These are phyloP conservation scores for Lentinula aciculospora DNA, from an alignment of 768 basidiomycete genomes.

Conservation along the genomic window DNA sequence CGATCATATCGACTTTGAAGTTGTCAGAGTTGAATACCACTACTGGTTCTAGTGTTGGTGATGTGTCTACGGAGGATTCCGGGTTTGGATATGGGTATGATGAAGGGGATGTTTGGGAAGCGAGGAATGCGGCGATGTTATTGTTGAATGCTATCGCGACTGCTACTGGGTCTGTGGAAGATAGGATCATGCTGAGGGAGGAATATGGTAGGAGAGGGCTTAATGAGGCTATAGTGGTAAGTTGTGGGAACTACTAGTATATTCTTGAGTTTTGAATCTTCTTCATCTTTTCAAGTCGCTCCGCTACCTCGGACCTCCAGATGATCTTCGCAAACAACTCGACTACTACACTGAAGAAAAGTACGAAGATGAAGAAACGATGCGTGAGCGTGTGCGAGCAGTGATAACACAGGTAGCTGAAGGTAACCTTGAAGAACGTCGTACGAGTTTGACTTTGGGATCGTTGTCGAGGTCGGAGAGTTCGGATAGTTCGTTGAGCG, in stretches of 20 bases:
- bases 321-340: slow-evolving; percentile 71
- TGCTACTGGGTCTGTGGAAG: slow-evolving; percentile 72
- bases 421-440: slow-evolving; percentile 19
- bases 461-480: not conserved
- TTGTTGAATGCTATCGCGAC: slow-evolving; percentile 77
- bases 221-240: slow-evolving; percentile 78
- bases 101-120: slow-evolving; percentile 78
- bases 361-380: slow-evolving; percentile 84
- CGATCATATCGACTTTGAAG: slow-evolving; percentile 58
- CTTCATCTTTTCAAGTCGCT: slow-evolving; percentile 46
- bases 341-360: slow-evolving; percentile 84
- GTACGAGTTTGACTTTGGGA: slow-evolving; percentile 47
- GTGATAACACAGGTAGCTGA: slow-evolving; percentile 20
- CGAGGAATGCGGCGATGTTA: slow-evolving; percentile 67
- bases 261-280: not conserved
- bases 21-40: slow-evolving; percentile 36
- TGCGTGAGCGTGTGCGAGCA: slow-evolving; percentile 55
- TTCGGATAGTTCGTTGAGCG: not conserved
- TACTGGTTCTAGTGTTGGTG: slow-evolving; percentile 18
- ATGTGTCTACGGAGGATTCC: slow-evolving; percentile 24
- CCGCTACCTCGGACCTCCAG: slow-evolving; percentile 72
- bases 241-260: slow-evolving; percentile 21
- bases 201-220: slow-evolving; percentile 80
- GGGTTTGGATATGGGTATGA: slow-evolving; percentile 34
- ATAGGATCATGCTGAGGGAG: slow-evolving; percentile 72